Percentiles rank a stretch among this genome's conserved stretches.
phyloP scores from a whole-genome alignment of 805 yeast genomes.

The Suhomyces kilbournensis region DNA sequence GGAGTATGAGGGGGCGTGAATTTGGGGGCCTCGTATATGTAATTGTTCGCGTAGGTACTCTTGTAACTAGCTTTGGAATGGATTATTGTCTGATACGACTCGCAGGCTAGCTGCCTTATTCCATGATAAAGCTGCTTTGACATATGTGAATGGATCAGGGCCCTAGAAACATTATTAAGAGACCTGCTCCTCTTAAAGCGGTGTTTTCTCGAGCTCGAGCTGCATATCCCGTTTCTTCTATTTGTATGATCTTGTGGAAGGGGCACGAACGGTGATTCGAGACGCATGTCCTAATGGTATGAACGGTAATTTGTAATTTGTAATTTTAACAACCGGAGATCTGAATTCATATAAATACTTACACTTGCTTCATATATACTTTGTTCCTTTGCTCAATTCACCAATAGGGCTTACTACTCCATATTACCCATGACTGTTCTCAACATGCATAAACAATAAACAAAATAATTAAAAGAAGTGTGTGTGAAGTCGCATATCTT shows the following conservation, averaged over 20 bases:
- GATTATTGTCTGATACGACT: not conserved
- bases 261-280: not conserved
- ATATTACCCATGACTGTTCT: not conserved
- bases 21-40: not conserved
- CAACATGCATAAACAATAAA: not conserved
- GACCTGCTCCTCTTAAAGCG: not conserved
- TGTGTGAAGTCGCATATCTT: not conserved
- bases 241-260: not conserved
- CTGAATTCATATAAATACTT: not conserved
- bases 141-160: not conserved
- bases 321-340: not conserved
- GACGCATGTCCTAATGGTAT: not conserved
- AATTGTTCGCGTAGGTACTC: not conserved
- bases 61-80: not conserved
- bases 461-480: not conserved
- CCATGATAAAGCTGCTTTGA: not conserved
- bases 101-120: not conserved
- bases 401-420: not conserved
- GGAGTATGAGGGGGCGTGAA: not conserved
- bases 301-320: not conserved
- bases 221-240: not conserved
- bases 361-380: not conserved
- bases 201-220: not conserved
- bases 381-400: not conserved
- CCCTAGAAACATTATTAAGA: not conserved